These are phyloP conservation scores for Miscanthus lutarioriparius DNA, from an alignment of 176 grass and related monocot genomes.

Conservation along the genomic window DNA sequence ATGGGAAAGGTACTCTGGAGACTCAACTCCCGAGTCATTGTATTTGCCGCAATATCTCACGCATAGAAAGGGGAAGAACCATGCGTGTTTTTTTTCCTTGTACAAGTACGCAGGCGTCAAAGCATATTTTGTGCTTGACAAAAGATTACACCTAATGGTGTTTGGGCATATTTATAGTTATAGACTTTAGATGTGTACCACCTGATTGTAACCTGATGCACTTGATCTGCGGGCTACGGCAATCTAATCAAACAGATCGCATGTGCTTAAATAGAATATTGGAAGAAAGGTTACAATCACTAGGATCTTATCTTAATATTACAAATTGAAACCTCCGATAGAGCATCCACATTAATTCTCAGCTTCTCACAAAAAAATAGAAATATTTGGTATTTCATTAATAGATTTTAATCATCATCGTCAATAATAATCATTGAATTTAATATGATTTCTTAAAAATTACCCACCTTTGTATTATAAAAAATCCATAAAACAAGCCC, in stretches of 20 bases:
- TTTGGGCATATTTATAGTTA: background rate
- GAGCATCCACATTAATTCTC: too few species aligned
- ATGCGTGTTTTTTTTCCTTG: background rate
- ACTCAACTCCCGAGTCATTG: background rate
- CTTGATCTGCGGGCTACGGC: background rate
- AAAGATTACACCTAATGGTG: background rate
- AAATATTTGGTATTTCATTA: too few species aligned
- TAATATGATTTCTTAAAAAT: too few species aligned
- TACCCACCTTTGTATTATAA: too few species aligned
- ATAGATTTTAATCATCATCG: too few species aligned
- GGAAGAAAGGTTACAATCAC: background rate
- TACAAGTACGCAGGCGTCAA: background rate
- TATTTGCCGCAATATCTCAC: constrained; percentile 1
- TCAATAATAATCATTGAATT: too few species aligned
- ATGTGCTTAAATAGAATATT: background rate
- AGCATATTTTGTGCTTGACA: constrained; percentile 30
- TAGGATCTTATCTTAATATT: background rate
- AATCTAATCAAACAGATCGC: background rate
- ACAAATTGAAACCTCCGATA: too few species aligned
- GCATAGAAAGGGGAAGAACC: constrained; percentile 9
- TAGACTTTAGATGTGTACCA: background rate
- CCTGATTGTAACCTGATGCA: background rate
- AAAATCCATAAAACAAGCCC: too few species aligned
- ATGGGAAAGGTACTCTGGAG: background rate
- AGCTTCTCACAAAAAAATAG: too few species aligned